Evolutionary conservation across 106 monocot species (phyloP), one percentile per base, ranked within the genome.

Genomic region (Hemerocallis citrina): DNA sequence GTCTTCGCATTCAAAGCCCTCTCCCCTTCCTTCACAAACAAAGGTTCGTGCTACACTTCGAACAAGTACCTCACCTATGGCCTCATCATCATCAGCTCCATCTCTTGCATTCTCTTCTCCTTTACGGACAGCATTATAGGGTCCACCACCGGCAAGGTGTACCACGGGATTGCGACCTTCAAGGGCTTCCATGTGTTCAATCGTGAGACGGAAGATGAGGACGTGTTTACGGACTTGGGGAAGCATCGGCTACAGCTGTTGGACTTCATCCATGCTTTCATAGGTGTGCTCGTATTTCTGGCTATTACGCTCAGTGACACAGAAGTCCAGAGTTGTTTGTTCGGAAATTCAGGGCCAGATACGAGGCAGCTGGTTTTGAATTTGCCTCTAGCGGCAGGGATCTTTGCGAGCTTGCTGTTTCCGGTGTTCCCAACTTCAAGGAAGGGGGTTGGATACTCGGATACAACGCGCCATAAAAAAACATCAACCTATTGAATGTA

Each of bases 121-220:
- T 81, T 89, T 69, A 89, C 89, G 19, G 89, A 89, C 47, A 89
- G 85, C 68, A 75, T 75, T 67, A 52, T 19, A 10, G 80, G 69
- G 1, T n/a, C n/a, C n/a, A 8, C 2, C 0, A 81, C 78, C 16
- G 73, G 81, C n/a, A 81, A 61, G 66, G 57, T 75, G 9, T 77
- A 77, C 72, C 80, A 80, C 27, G 91, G 91, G 4, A 41, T 92
- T 8, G 82, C 62, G 22, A 86, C 91, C 1, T 14, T 9, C 45
- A 72, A 61, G 7, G 86, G 91, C 9, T 14, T 90, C 16, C 64
- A 52, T 66, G 7, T 66, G 9, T 79, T 85, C 54, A 54, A 54
- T 71, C n/a, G n/a, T n/a, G 81, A 71, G 47, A 37, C 41, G 11
- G 65, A 72, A 17, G n/a, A 58, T 0, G 16, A 21, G 14, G n/a